Evolutionary conservation across 2,329 filamentous ascomycete genomes (phyloP).

Genomic region (Ophiostoma sp.): DNA sequence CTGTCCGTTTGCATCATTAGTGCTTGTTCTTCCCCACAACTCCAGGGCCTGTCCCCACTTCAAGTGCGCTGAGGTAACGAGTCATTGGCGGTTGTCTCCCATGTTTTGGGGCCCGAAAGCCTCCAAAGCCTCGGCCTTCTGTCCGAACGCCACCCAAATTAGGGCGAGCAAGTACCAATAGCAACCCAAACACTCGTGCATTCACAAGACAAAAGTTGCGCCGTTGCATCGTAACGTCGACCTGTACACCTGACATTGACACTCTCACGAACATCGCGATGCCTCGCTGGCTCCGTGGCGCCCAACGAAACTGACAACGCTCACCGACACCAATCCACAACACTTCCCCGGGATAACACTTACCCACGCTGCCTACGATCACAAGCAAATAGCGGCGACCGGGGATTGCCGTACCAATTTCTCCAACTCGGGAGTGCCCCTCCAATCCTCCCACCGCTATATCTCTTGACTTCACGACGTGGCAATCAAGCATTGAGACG

Average conservation of each 20-base stretch:
- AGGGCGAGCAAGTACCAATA: not conserved
- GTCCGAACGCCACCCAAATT: not conserved
- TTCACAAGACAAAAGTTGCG: not conserved
- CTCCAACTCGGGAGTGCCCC: not conserved
- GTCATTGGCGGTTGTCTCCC: not conserved
- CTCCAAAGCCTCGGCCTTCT: constrained; percentile 11
- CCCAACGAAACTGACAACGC: not conserved
- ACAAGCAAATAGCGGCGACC: not conserved
- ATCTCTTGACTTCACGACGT: not conserved
- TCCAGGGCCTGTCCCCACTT: not conserved
- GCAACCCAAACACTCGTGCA: not conserved
- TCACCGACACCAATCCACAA: not conserved
- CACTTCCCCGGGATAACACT: not conserved
- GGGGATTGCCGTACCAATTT: not conserved
- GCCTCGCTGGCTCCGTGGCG: not conserved
- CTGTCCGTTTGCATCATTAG: constrained; percentile 3
- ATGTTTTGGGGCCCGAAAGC: not conserved
- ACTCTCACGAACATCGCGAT: not conserved
- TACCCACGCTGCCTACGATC: not conserved
- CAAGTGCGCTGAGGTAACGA: not conserved
- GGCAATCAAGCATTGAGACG: not conserved
- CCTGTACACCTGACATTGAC: not conserved
- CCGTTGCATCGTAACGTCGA: not conserved
- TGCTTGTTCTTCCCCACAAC: not conserved
- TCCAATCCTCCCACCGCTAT: not conserved